Base-by-base conservation (phyloP, 768 basidiomycete genomes). In the Amyloporia xantha region DNA sequence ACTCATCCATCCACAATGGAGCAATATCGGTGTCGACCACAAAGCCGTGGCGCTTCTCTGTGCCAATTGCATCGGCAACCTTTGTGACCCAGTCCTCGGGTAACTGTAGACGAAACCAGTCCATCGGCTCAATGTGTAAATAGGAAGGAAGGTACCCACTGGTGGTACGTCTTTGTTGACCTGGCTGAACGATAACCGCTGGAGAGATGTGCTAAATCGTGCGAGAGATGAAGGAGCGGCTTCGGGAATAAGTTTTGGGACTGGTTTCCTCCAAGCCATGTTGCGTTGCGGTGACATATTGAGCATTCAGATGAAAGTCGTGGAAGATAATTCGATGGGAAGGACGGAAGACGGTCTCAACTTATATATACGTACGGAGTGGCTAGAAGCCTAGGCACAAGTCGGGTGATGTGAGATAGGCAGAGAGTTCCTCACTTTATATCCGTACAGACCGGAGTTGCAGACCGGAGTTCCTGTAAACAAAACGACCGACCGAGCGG, bases 231-330 rank as follows among this genome's bases (percentile, higher is more conserved):
- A 63, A 60, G 7, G 62, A 63, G 80, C 77, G 4, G 83, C 79
- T 11, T 84, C 82, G 27, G 84, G 84, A 38, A 83, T 71, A 64
- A 78, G 85, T 45, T 66, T 65, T 2, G 85, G 85, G 35, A 77
- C 83, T 26, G 85, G 85, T 62, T 87, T 87, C 46, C 84, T 73
- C 62, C 83, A 81, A 62, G 78, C 82, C 76, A 77, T 78, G 57
- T 65, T 56, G 38, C 51, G 38, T 27, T 36, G 52, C 15, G 48
- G 46, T 37, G 46, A 44, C 36, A 54, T 51, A 24, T 38, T 39
- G 20, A 28, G 38, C 20, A 39, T 39, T n/a, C 20, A 17, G 12
- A n/a, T 39, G 11, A 19, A 40, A 40, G 20, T 40, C 19, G 12
- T 42, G 41, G 10, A 23, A 21, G 41, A 23, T 21, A 23, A 11